phyloP scores from a whole-genome alignment of 2,329 filamentous ascomycete genomes.

The Sarocladium strictum region DNA sequence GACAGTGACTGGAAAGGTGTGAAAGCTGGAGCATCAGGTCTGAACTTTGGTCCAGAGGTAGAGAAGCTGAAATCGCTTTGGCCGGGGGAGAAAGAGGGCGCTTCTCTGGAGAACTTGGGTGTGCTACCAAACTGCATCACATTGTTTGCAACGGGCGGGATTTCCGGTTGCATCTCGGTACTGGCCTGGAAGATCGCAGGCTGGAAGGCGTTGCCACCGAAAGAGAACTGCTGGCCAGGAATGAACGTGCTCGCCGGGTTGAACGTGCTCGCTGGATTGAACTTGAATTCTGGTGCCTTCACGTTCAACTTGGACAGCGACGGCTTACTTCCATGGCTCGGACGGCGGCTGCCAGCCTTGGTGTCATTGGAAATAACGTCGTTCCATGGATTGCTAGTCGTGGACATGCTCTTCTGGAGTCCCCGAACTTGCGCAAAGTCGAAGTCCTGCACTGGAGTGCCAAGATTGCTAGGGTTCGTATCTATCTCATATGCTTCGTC shows the following conservation, averaged over 20 bases:
- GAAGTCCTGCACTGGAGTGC: conserved; percentile 52
- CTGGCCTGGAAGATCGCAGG: conserved; percentile 40
- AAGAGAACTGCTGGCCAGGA: conserved; percentile 41
- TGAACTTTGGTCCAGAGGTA: conserved; percentile 60
- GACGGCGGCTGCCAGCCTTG: conserved; percentile 29
- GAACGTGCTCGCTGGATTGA: conserved; percentile 51
- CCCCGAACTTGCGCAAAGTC: conserved; percentile 38
- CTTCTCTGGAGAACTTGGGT: conserved; percentile 61
- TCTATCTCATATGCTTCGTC: conserved; percentile 61
- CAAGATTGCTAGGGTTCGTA: conserved; percentile 67
- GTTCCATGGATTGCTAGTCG: conserved; percentile 58
- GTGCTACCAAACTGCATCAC: conserved; percentile 27
- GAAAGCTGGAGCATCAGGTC: conserved; percentile 71
- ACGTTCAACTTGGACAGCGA: conserved; percentile 81
- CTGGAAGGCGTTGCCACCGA: conserved; percentile 41
- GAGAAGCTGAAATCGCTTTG: conserved; percentile 64
- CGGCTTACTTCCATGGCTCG: conserved; percentile 59
- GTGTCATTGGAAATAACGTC: conserved; percentile 38
- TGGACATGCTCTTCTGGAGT: conserved; percentile 50
- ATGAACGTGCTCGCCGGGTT: conserved; percentile 46
- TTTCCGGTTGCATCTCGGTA: conserved; percentile 13
- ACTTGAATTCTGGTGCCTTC: conserved; percentile 82
- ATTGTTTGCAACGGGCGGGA: conserved; percentile 17
- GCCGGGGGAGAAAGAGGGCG: conserved; percentile 65
- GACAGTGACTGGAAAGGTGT: conserved; percentile 52